Conservation (phyloP, 176 grass and related monocot genomes). For the Oryza rufipogon region DNA sequence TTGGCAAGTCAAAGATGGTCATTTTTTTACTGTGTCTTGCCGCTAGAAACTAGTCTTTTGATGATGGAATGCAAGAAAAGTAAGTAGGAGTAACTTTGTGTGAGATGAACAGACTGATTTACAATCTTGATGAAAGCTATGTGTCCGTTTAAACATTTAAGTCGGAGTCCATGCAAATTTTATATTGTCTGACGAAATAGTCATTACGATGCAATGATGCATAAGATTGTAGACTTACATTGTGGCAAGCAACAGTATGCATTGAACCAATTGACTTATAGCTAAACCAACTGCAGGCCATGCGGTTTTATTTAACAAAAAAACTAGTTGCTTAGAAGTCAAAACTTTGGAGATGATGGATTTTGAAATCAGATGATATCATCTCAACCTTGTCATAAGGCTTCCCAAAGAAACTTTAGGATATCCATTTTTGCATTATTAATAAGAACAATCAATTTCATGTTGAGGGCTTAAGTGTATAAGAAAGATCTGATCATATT, state of each 20-base stretch:
- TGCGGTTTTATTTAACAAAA: neutral
- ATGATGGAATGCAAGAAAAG: neutral
- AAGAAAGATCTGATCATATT: neutral
- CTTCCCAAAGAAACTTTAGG: slow-evolving; percentile 1
- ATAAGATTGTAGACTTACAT: neutral
- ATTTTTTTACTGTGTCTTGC: slow-evolving; percentile 13
- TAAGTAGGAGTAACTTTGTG: neutral
- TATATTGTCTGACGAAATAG: neutral
- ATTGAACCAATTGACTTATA: slow-evolving; percentile 2
- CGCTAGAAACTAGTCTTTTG: neutral
- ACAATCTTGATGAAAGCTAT: neutral
- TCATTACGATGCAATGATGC: neutral
- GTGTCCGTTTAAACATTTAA: neutral
- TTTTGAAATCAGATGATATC: slow-evolving; percentile 19
- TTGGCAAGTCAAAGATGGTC: neutral
- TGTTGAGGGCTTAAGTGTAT: slow-evolving; percentile 6
- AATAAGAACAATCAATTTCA: neutral
- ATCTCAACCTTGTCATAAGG: neutral
- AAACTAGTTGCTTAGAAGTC: slow-evolving; percentile 17
- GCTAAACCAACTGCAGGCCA: neutral
- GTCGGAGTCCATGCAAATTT: neutral
- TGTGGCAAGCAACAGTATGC: neutral
- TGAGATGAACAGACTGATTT: neutral
- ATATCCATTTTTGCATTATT: slow-evolving; percentile 3
- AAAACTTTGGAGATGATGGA: slow-evolving; percentile 9